Evolutionary conservation across 306 rosid species (phyloP).

Genomic region (Castanospermum australe): DNA sequence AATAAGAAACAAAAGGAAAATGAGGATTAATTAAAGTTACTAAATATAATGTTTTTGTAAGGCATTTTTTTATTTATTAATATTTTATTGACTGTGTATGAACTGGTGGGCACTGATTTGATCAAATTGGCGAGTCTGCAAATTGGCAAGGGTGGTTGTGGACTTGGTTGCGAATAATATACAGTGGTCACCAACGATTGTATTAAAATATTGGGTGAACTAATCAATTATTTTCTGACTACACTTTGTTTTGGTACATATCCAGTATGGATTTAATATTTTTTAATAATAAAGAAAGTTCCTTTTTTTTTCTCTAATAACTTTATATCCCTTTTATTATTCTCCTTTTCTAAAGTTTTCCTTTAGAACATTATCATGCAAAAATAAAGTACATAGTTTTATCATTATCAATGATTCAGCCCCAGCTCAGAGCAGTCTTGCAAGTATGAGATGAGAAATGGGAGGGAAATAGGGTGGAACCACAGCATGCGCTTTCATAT

Average conservation of each 20-base stretch:
- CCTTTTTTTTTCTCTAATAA: not conserved
- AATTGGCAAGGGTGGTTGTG: conserved; percentile 47
- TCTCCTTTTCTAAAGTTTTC: not conserved
- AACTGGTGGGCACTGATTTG: conserved; percentile 36
- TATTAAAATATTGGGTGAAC: conserved; percentile 21
- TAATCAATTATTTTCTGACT: conserved; percentile 25
- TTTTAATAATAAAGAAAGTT: not conserved
- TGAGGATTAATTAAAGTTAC: not conserved
- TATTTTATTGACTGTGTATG: conserved; percentile 35
- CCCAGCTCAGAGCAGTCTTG: conserved; percentile 2
- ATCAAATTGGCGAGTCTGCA: conserved; percentile 26
- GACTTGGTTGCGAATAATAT: conserved; percentile 39
- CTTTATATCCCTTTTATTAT: not conserved
- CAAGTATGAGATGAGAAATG: not conserved
- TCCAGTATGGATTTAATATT: not conserved
- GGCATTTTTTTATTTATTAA: not conserved
- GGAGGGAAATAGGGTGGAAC: not conserved
- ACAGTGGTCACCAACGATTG: conserved; percentile 14
- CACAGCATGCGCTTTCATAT: not conserved
- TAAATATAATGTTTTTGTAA: not conserved
- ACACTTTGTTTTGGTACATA: conserved; percentile 8
- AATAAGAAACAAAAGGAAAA: not conserved
- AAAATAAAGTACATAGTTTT: not conserved
- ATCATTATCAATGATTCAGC: conserved; percentile 10
- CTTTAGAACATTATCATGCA: not conserved